Conservation (phyloP, 306 rosid genomes). For the Clitoria ternatea region DNA sequence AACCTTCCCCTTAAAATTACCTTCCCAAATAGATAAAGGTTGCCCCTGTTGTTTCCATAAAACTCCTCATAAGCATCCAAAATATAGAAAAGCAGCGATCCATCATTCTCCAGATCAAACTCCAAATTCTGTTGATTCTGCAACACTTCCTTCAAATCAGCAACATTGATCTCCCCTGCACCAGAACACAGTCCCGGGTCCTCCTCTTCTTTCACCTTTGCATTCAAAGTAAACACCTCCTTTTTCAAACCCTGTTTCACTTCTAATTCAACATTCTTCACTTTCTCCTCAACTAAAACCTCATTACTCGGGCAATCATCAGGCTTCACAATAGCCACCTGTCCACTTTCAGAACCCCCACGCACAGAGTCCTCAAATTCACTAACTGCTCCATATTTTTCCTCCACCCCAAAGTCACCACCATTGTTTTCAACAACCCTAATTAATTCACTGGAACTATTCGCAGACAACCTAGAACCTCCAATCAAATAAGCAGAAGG, state of each 20-base stretch:
- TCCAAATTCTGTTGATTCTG: constrained; percentile 36
- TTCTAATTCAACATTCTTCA: constrained; percentile 34
- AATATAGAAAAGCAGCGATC: constrained; percentile 68
- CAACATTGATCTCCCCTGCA: too few relatives aligned
- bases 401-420: constrained; percentile 29
- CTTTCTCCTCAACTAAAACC: constrained; percentile 34
- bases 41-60: constrained; percentile 74
- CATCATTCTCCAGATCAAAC: constrained; percentile 57
- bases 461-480: constrained; percentile 13
- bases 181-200: constrained; percentile 57
- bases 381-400: constrained; percentile 1
- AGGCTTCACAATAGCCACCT: not conserved
- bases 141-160: constrained; percentile 63
- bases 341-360: constrained; percentile 18
- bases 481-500: constrained; percentile 15
- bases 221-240: constrained; percentile 68
- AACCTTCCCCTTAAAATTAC: constrained; percentile 24
- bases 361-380: constrained; percentile 16
- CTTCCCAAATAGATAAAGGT: constrained; percentile 89
- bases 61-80: constrained; percentile 87
- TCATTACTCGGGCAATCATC: constrained; percentile 20
- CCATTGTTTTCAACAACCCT: constrained; percentile 3
- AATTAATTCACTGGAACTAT: not conserved
- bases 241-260: constrained; percentile 35
- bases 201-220: constrained; percentile 51